A percentile compares a stretch with the other conserved stretches of the same genome.
Evolutionary conservation across 129 eudicot genomes (phyloP).

Genomic region (Flaveria sonorensis): DNA sequence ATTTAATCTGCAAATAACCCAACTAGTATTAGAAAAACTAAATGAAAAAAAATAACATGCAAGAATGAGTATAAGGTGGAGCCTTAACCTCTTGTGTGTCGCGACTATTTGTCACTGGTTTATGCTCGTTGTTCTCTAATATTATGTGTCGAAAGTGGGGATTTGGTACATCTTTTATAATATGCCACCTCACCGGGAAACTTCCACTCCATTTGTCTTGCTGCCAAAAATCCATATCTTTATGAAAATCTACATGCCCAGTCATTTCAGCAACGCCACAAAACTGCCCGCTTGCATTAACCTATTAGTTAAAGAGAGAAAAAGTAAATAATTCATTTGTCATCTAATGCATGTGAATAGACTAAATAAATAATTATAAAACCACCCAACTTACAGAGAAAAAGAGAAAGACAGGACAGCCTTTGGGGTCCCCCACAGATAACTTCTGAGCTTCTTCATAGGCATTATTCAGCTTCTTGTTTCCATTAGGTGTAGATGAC

Average conservation of each 20-base stretch:
- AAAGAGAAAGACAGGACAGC: constrained; percentile 86
- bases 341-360: not conserved
- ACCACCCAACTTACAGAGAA: constrained; percentile 68
- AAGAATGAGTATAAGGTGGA: not conserved
- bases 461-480: constrained; percentile 78
- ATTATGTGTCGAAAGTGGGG: constrained; percentile 77
- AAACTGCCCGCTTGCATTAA: constrained; percentile 96
- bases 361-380: not conserved
- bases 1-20: constrained; percentile 58
- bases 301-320: constrained; percentile 39
- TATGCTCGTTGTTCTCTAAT: constrained; percentile 87
- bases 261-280: constrained; percentile 98
- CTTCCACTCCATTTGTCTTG: constrained; percentile 99
- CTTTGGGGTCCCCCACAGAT: constrained; percentile 55
- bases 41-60: not conserved
- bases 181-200: constrained; percentile 96
- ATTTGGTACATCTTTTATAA: constrained; percentile 90
- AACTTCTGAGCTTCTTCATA: constrained; percentile 75
- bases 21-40: not conserved
- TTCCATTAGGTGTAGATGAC: constrained; percentile 96
- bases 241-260: constrained; percentile 78
- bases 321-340: not conserved
- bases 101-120: constrained; percentile 94
- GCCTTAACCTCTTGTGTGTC: constrained; percentile 89
- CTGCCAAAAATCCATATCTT: constrained; percentile 99